phyloP scores from a whole-genome alignment of 2,329 filamentous ascomycete species.

The Fusarium bulbicola region DNA sequence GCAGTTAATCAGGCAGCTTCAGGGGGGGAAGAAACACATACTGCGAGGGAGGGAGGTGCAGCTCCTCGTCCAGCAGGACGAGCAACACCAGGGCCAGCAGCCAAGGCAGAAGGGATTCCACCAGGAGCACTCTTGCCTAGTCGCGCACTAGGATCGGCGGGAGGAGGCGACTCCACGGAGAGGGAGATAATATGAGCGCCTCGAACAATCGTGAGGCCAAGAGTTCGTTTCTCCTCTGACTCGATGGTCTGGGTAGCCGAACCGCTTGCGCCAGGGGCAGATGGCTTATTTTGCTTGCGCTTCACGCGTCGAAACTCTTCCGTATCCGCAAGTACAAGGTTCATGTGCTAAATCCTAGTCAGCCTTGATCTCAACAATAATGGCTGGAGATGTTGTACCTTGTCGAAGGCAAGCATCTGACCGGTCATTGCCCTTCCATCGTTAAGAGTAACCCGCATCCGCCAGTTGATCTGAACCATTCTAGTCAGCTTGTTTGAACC shows the following conservation, averaged over 20 bases:
- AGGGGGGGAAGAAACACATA: constrained; percentile 46
- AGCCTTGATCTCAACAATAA: constrained; percentile 7
- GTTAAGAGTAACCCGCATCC: constrained; percentile 95
- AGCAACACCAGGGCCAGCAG: constrained; percentile 87
- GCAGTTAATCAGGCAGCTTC: neutral
- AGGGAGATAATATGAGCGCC: constrained; percentile 94
- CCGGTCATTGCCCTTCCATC: constrained; percentile 97
- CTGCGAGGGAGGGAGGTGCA: constrained; percentile 79
- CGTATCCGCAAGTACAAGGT: constrained; percentile 96
- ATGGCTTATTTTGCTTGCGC: constrained; percentile 79
- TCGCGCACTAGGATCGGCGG: constrained; percentile 89
- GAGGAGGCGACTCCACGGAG: constrained; percentile 94
- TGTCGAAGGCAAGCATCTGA: constrained; percentile 98
- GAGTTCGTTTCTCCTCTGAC: constrained; percentile 95
- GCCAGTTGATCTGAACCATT: constrained; percentile 87
- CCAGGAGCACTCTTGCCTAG: constrained; percentile 80
- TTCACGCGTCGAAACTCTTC: constrained; percentile 96
- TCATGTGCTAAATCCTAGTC: constrained; percentile 81
- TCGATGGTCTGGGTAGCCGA: constrained; percentile 76
- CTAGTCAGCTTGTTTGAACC: constrained; percentile 18
- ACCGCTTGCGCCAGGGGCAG: constrained; percentile 70
- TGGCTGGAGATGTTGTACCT: constrained; percentile 63
- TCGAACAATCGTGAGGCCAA: constrained; percentile 92
- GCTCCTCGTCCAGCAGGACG: constrained; percentile 88
- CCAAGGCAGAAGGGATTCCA: constrained; percentile 74